Percentiles rank a stretch among this genome's conserved stretches.
Evolutionary conservation across 768 basidiomycete species (phyloP).

Genomic region (Trametes sanguinea): DNA sequence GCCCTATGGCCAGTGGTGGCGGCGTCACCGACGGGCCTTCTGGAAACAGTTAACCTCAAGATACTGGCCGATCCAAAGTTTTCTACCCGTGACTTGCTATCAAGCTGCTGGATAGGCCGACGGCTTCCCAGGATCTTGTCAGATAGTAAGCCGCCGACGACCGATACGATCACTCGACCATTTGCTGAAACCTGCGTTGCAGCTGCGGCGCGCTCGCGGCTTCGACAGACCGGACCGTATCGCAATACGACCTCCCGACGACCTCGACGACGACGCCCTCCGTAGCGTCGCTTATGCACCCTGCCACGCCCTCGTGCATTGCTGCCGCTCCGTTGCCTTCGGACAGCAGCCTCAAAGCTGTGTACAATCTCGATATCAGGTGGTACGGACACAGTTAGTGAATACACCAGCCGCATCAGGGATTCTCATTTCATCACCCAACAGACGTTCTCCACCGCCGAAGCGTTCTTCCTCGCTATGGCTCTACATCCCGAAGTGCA

Average conservation of each 20-base stretch:
- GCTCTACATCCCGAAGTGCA: conserved; percentile 30
- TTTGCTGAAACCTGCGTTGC: no score
- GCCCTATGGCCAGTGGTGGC: conserved; percentile 16
- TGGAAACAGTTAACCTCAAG: conserved; percentile 6
- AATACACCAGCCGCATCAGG: not conserved
- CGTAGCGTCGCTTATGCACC: conserved; percentile 52
- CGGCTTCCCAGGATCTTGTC: not conserved
- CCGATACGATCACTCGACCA: no score
- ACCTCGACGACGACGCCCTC: conserved; percentile 36
- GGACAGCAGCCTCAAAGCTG: not conserved
- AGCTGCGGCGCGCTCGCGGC: conserved; percentile 50
- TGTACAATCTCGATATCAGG: conserved; percentile 1
- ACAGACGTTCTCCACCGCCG: conserved; percentile 27
- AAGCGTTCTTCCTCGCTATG: conserved; percentile 33
- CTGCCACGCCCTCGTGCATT: conserved; percentile 70
- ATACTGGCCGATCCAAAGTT: conserved; percentile 6
- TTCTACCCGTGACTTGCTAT: conserved; percentile 9
- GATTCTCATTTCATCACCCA: conserved; percentile 13
- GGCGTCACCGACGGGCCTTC: conserved; percentile 15
- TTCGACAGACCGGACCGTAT: conserved; percentile 75
- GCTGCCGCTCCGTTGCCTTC: conserved; percentile 24
- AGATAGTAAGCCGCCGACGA: no score
- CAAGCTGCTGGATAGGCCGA: conserved; percentile 7
- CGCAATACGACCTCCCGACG: conserved; percentile 64
- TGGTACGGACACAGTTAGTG: no score